Base-by-base conservation (phyloP, 2,329 filamentous ascomycete genomes). In the Fusarium sororula region DNA sequence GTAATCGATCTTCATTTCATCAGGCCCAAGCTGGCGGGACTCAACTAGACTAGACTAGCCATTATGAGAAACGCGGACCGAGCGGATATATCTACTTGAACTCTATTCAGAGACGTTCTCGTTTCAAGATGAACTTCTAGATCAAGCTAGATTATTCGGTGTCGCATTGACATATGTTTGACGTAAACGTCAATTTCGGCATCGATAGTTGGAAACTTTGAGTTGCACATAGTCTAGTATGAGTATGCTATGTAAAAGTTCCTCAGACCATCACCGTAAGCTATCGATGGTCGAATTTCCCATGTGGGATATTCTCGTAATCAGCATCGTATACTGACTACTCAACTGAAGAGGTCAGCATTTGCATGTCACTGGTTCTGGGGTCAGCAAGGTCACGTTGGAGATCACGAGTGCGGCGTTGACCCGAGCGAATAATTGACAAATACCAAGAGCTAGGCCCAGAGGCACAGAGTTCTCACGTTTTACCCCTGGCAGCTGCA, bases 401-500 rank as follows among this genome's bases (percentile, higher is more conserved):
- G 35, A 39, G 48, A 41, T 41, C 51, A n/a, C 24, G 24, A 55
- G 51, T 18, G 26, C 59, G 65, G 65, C 53, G 32, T 12, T 35
- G 51, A 50, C 32, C 65, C 53, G 67, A 55, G 32, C 67, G 66
- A 70, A 45, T 66, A 39, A 55, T 59, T 42, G 44, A 38, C 44
- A 53, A n/a, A 63, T 63, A 35, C 47, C 39, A 65, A 63, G 58
- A 63, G 30, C 44, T 45, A 32, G 45, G 26, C 11, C 26, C 10
- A 50, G 47, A 37, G 22, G 44, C 38, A 65, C 18, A 63, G n/a
- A 63, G n/a, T 39, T 47, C 41, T 55, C 41, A 44, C 65, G 42
- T 55, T 68, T 68, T 39, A 45, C 56, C 66, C 64, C 65, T 69
- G 66, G 44, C 39, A 44, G 22, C 61, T 53, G 53, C 45, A 60